Base-by-base conservation (phyloP, 2,329 filamentous ascomycete species). In the Teratosphaeria zuluensis region DNA sequence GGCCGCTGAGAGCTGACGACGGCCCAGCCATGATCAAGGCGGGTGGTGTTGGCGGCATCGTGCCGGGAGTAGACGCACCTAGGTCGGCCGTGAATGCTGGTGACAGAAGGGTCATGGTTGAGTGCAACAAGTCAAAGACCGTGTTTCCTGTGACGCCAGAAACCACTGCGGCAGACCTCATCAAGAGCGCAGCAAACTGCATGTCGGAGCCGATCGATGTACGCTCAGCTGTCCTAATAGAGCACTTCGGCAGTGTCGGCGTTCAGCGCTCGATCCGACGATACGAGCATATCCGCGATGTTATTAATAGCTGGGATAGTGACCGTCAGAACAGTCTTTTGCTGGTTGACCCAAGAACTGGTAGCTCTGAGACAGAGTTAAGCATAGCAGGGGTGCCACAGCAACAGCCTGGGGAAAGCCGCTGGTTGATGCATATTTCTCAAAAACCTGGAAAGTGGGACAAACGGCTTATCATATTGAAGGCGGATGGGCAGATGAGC, bases 281-380 rank as follows among this genome's bases (percentile, higher is more conserved):
- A 46, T 96, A 96, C 70, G 92, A 97, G 75, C 84, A 84, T 62
- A 82, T 97, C 33, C 84, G 90, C 60, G 90, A 96, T 67, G 83
- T 96, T 24, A 83, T 96, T 81, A 95, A 95, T 71, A 95, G 91
- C 0, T 97, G 92, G 92, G 89, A 95, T 61, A 79, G 81, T 51
- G 91, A 96, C 70, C 78, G 81, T 2, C 86, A 91, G 65, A 94
- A 95, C 67, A 79, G 81, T 7, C 78, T 97, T 14, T 75, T 88
- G 19, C 79, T 96, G 24, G 75, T 86, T 57, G 79, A 85, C 14
- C 67, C 68, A 14, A 80, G 84, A 42, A 74, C 79, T 1, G 76
- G 78, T 6, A 74, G 68, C 4, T 78, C 81, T n/a, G 77, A 80
- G 56, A 71, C 74, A 6, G 84, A 88, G 58, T 79, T 96, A 6